phyloP scores from a whole-genome alignment of 495 filamentous ascomycete species.

The Astrothelium macrocarpum region DNA sequence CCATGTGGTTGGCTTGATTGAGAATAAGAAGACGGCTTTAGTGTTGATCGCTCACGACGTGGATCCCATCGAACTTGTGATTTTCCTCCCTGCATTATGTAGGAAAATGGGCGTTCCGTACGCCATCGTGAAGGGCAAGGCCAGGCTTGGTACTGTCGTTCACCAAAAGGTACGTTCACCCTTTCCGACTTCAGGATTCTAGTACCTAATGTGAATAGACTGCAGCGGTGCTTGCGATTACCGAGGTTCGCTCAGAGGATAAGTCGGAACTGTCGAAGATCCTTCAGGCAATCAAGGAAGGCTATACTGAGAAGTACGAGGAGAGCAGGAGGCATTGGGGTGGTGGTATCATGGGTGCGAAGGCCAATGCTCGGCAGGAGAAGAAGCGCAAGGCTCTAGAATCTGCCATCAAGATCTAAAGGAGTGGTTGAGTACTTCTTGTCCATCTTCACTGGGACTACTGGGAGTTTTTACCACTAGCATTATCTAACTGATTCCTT shows the following conservation, averaged over 20 bases:
- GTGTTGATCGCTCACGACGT: constrained; percentile 99
- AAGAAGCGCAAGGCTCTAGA: constrained; percentile 97
- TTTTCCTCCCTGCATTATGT: constrained; percentile 98
- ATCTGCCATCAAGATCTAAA: constrained; percentile 87
- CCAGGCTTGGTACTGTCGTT: constrained; percentile 93
- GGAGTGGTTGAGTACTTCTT: neutral
- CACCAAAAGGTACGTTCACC: constrained; percentile 79
- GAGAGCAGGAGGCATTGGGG: constrained; percentile 91
- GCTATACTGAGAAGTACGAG: constrained; percentile 93
- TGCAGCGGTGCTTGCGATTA: constrained; percentile 88
- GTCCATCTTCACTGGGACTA: neutral
- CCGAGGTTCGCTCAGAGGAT: constrained; percentile 94
- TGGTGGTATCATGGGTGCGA: constrained; percentile 98
- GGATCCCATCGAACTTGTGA: constrained; percentile 98
- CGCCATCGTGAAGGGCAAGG: constrained; percentile 99
- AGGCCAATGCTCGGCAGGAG: constrained; percentile 84
- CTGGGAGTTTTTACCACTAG: neutral
- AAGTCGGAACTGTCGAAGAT: constrained; percentile 96
- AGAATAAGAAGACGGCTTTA: constrained; percentile 99
- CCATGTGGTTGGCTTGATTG: constrained; percentile 98
- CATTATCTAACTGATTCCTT: neutral
- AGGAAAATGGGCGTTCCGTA: constrained; percentile 99
- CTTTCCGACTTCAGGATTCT: too few species aligned
- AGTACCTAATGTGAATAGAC: constrained; percentile 53
- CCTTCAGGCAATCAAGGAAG: constrained; percentile 92